Evolutionary conservation across 768 basidiomycete genomes (phyloP).

Genomic region (Lactarius hengduanensis): DNA sequence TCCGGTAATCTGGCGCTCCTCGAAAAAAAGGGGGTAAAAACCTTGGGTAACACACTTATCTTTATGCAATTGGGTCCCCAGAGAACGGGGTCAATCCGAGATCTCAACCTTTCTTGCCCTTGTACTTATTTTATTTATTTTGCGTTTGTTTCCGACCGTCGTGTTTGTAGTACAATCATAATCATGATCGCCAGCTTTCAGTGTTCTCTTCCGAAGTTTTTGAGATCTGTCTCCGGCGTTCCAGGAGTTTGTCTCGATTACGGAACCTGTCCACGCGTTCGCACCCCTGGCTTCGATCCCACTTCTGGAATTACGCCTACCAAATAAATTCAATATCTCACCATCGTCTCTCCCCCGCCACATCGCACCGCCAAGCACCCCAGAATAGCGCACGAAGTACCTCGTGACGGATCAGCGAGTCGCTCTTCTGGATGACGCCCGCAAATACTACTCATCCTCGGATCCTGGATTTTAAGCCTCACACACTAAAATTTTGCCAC

Average conservation of each 20-base stretch:
- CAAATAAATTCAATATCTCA: too few species aligned
- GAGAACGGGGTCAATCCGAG: slow-evolving; percentile 1
- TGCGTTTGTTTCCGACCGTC: background rate
- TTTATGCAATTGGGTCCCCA: slow-evolving; percentile 3
- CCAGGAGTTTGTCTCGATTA: slow-evolving; percentile 12
- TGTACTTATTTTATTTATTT: background rate
- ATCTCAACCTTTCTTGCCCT: background rate
- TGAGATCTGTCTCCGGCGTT: background rate
- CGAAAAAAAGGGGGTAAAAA: slow-evolving; percentile 8
- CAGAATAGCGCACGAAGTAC: background rate
- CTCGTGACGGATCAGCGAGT: background rate
- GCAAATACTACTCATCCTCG: background rate
- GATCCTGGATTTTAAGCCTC: background rate
- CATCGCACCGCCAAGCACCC: background rate
- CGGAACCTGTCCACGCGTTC: background rate
- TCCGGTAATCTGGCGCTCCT: background rate
- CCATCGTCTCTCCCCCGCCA: background rate
- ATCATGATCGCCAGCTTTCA: background rate
- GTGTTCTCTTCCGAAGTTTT: slow-evolving; percentile 4
- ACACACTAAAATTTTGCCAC: background rate
- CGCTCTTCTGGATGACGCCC: background rate
- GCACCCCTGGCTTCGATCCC: slow-evolving; percentile 16
- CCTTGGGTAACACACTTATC: too few species aligned
- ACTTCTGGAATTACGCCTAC: too few species aligned
- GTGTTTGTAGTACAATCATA: too few species aligned